Evolutionary conservation across 2,329 filamentous ascomycete species (phyloP).

Genomic region (Tolypocladium pustulatum): DNA sequence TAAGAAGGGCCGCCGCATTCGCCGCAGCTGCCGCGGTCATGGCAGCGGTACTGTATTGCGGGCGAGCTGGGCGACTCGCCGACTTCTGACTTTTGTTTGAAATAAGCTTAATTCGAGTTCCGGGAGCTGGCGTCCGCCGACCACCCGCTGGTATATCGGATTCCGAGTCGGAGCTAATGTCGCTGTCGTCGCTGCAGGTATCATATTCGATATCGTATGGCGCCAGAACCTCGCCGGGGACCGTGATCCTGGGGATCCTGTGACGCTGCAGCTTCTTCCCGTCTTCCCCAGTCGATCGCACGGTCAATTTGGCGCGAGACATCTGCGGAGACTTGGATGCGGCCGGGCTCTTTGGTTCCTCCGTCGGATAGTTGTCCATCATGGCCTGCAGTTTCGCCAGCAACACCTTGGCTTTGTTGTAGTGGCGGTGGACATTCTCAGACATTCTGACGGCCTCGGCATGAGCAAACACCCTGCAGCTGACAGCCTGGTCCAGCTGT

Average conservation of each 20-base stretch:
- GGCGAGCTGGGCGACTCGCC: constrained; percentile 27
- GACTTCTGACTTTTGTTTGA: constrained; percentile 31
- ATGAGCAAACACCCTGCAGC: constrained; percentile 46
- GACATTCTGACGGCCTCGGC: constrained; percentile 54
- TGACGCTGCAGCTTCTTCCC: constrained; percentile 35
- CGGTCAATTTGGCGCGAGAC: constrained; percentile 35
- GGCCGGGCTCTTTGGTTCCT: constrained; percentile 41
- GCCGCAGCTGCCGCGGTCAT: constrained; percentile 27
- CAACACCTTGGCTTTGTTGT: constrained; percentile 48
- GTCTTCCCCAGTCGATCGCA: constrained; percentile 31
- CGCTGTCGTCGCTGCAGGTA: constrained; percentile 41
- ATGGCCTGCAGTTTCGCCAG: constrained; percentile 48
- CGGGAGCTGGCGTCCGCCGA: constrained; percentile 22
- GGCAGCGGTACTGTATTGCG: constrained; percentile 22
- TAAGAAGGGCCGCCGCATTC: constrained; percentile 31
- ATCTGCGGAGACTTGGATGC: constrained; percentile 43
- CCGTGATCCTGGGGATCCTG: constrained; percentile 47
- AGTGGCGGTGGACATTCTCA: constrained; percentile 53
- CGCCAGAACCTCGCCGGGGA: constrained; percentile 55
- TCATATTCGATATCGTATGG: constrained; percentile 57
- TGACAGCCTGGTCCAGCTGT: constrained; percentile 41
- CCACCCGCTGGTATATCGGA: constrained; percentile 27
- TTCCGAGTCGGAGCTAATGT: constrained; percentile 42
- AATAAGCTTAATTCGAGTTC: constrained; percentile 40
- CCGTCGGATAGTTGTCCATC: constrained; percentile 48